Conservation (phyloP, 176 grass and related monocot species). For the Puya raimondii region DNA sequence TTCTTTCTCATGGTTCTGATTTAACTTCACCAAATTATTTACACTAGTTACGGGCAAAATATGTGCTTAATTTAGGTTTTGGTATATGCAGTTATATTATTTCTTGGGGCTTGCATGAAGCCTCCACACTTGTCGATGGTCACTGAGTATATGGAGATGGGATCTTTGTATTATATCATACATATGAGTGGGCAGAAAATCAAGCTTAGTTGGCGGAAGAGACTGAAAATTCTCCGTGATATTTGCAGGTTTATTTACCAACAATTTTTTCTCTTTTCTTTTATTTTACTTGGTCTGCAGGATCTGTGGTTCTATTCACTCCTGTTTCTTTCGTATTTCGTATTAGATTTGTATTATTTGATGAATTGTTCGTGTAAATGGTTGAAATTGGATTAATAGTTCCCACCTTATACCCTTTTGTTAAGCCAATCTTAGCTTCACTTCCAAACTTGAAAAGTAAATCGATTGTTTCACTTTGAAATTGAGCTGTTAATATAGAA, state of each 20-base stretch:
- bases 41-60: background rate
- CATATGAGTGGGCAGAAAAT: constrained; percentile 99
- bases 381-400: background rate
- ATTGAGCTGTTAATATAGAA: too few species aligned
- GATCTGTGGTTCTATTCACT: background rate
- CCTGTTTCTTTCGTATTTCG: constrained; percentile 1
- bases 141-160: constrained; percentile 99
- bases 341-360: constrained; percentile 1
- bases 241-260: constrained; percentile 74
- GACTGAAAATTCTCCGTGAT: constrained; percentile 95
- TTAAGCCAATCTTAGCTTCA: too few species aligned
- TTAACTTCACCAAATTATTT: background rate
- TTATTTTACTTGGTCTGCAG: background rate
- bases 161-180: constrained; percentile 96
- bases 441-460: too few species aligned
- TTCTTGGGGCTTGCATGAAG: constrained; percentile 98
- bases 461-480: too few species aligned
- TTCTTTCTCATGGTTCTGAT: background rate
- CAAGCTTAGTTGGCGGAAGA: constrained; percentile 95
- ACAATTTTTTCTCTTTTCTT: background rate
- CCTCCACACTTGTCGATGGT: constrained; percentile 98
- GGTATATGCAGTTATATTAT: constrained; percentile 83
- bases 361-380: background rate
- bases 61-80: constrained; percentile 13
- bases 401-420: background rate